Evolutionary conservation across 1,284 basidiomycete species (phyloP).

Genomic region (Trichosporon ovoides): DNA sequence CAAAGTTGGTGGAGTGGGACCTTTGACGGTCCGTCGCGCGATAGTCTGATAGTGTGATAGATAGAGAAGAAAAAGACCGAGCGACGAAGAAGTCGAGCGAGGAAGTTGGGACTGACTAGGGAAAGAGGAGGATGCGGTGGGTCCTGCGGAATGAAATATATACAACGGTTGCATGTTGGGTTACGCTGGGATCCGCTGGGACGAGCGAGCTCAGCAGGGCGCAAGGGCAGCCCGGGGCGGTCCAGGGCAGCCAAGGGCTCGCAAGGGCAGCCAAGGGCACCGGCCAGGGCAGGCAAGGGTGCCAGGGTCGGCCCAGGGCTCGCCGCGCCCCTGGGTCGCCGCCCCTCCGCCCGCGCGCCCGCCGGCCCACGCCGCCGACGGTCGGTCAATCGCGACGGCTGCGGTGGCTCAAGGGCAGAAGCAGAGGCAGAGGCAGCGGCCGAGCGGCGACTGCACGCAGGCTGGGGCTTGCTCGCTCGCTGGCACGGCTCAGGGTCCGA

Average conservation of each 20-base stretch:
- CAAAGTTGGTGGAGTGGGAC: neutral
- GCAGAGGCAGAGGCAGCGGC: too few relatives aligned
- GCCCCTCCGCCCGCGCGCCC: too few relatives aligned
- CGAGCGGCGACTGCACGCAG: too few relatives aligned
- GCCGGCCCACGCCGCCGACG: too few relatives aligned
- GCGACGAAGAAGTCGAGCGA: neutral
- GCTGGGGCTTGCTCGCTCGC: too few relatives aligned
- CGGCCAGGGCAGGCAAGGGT: neutral
- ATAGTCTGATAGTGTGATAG: too few relatives aligned
- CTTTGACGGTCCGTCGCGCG: too few relatives aligned
- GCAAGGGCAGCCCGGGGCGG: neutral
- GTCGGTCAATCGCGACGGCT: too few relatives aligned
- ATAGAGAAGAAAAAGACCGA: too few relatives aligned
- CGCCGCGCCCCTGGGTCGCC: too few relatives aligned
- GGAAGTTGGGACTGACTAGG: constrained; percentile 3
- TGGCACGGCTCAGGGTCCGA: neutral
- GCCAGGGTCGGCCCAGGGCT: neutral
- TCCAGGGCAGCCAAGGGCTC: neutral
- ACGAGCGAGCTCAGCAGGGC: constrained; percentile 1
- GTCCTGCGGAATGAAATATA: constrained; percentile 7
- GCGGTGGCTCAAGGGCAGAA: too few relatives aligned
- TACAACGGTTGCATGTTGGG: constrained; percentile 1
- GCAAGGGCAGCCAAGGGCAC: neutral
- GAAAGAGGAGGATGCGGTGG: constrained; percentile 2
- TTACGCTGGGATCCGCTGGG: constrained; percentile 4